Conservation (phyloP, 495 filamentous ascomycete species). For the Hyaloscypha bicolor region DNA sequence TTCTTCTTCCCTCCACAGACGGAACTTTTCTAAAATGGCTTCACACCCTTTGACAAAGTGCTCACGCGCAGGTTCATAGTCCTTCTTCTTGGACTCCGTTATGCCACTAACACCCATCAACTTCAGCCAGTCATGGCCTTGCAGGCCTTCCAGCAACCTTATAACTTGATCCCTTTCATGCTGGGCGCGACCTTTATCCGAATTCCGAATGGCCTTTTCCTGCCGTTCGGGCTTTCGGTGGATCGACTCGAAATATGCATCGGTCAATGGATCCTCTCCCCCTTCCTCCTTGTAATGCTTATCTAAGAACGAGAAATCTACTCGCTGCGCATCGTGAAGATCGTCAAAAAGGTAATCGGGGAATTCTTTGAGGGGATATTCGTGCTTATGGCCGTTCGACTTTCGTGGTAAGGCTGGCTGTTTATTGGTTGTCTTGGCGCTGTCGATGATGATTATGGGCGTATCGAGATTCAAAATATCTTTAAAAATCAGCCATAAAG, state of each 20-base stretch:
- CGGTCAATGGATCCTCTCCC: constrained; percentile 67
- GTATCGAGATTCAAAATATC: constrained; percentile 64
- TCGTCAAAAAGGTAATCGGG: constrained; percentile 47
- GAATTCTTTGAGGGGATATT: constrained; percentile 47
- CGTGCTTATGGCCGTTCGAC: constrained; percentile 28
- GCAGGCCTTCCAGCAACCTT: constrained; percentile 80
- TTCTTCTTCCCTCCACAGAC: constrained; percentile 86
- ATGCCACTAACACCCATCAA: constrained; percentile 90
- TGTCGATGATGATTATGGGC: constrained; percentile 57
- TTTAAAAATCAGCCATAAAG: constrained; percentile 31
- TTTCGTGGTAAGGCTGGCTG: constrained; percentile 33
- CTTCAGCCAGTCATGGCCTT: constrained; percentile 90
- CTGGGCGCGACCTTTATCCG: constrained; percentile 87
- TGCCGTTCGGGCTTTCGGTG: constrained; percentile 82
- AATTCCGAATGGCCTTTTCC: constrained; percentile 91
- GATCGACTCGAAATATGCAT: constrained; percentile 64
- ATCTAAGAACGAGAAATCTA: constrained; percentile 59
- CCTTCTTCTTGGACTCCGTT: constrained; percentile 79
- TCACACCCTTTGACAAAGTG: constrained; percentile 82
- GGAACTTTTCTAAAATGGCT: constrained; percentile 82
- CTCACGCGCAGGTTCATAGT: constrained; percentile 81
- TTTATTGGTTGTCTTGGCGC: constrained; percentile 33
- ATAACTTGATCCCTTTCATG: constrained; percentile 91
- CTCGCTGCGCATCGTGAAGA: constrained; percentile 52
- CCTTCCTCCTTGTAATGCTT: constrained; percentile 41